These are phyloP conservation scores for Paramecium pentaurelia DNA, from an alignment of 73 alveolate genomes.

Conservation along the genomic window DNA sequence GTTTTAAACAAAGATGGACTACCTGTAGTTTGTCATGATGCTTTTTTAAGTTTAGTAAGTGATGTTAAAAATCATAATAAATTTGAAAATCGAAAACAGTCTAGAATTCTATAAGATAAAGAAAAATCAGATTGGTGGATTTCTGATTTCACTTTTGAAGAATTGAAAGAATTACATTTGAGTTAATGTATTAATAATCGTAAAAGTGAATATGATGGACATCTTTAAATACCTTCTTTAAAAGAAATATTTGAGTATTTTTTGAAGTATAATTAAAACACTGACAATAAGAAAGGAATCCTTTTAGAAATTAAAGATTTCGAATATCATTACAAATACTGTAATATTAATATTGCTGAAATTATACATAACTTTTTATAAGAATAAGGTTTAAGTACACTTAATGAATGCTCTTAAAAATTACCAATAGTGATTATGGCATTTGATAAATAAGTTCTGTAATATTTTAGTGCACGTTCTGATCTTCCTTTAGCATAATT, in stretches of 20 bases:
- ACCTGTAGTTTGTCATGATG: slow-evolving; percentile 25
- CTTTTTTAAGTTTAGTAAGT: background rate
- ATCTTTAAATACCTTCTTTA: background rate
- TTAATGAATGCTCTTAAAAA: background rate
- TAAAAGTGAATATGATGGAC: background rate
- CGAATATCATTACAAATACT: background rate
- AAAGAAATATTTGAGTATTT: background rate
- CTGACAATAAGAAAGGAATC: background rate
- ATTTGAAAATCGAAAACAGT: background rate
- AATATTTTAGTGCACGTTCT: background rate
- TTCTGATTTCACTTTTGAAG: slow-evolving; percentile 1
- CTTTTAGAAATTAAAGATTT: slow-evolving; percentile 19
- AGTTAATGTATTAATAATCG: background rate
- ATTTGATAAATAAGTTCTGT: background rate
- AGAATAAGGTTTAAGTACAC: background rate
- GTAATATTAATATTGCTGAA: background rate
- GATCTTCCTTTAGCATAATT: slow-evolving; percentile 4
- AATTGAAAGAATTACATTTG: background rate
- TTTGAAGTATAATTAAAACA: background rate
- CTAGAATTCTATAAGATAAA: background rate
- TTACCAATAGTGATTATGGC: slow-evolving; percentile 27
- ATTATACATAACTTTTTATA: background rate
- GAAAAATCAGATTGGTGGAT: slow-evolving; percentile 43
- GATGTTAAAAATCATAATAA: background rate
- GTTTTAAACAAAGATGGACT: background rate